Base-by-base conservation (phyloP, 805 yeast species). In the Lachancea nothofagi region DNA sequence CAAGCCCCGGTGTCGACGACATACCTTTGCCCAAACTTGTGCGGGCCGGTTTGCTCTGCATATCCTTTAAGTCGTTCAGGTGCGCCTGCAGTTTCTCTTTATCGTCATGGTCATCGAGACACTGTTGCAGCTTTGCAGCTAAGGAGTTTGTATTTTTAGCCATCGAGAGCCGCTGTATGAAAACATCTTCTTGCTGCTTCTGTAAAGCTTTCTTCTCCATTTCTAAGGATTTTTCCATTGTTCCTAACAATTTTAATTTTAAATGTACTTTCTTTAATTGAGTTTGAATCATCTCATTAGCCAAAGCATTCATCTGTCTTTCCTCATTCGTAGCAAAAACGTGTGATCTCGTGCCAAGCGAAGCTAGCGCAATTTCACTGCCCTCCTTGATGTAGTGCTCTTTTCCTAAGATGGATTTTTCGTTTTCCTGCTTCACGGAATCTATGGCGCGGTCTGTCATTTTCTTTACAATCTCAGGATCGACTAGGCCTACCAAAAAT, bases 401-500 rank as follows among this genome's bases (percentile, higher is more conserved):
- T 18, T 7, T 13, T 20, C 31, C 27, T 4, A 29, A 4, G 10
- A 8, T 21, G 7, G 25, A n/a, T 14, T n/a, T 46, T 7, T 47
- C 45, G 19, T 23, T 26, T n/a, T 38, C 39, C 28, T 29, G 39
- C 26, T 26, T 20, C 29, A 21, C 17, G 19, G 29, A 21, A 6
- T 24, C 32, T 5, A 78, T 70, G 0, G 87, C 88, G 35, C 79
- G 66, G 22, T 55, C 64, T 6, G 94, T 81, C 24, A 95, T 95
- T 8, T 89, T 87, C 41, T 79, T 77, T 0, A 90, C 96, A 17
- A 83, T 83, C 29, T 81, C 82, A 9, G 90, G 83, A 53, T 90
- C 96, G 13, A 88, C 94, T 36, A 89, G 64, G 27, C 86, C 80
- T 0, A 89, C 79, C 62, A 93, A 68, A 61, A 89, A 93, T 10